Evolutionary conservation across 768 basidiomycete species (phyloP), one percentile per base, ranked within the genome.

Genomic region (Naganishia randhawae): DNA sequence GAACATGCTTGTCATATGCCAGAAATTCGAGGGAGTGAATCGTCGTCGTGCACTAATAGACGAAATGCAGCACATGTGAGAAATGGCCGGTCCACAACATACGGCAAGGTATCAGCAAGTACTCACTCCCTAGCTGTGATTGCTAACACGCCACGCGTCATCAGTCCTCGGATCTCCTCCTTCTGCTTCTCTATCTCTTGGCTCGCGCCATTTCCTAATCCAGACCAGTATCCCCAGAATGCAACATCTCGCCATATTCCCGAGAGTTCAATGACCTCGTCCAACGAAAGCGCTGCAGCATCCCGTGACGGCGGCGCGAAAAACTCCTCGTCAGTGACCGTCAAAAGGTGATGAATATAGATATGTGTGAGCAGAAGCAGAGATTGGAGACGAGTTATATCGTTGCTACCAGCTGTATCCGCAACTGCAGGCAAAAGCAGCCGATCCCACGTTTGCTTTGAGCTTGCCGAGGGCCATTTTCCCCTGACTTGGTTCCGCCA

Each of bases 271-370:
- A 83, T 81, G 25, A 97, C 83, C 71, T 98, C 96, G 73, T 95
- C 91, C 9, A 94, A 77, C 0, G 84, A 83, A 1, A 98, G 84
- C 0, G 93, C 89, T 45, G 68, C 45, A 13, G 41, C 54, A 35
- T 54, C 51, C 19, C 63, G n/a, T 1, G 50, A 52, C 0, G 54
- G 31, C 6, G 74, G 37, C 11, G 86, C 85, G 76, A 96, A 96
- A 82, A 98, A 98, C 77, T 98, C 96, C 80, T 97, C 95, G 73
- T 99, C 96, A 0, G 91, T 91, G 85, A 98, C 90, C 0, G 92
- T 92, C 35, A 92, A 83, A 35, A 98, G 84, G 0, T 87, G 85
- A 68, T 94, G 89, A 1, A 86, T 84, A 78, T 96, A 95, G 13
- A 96, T 78, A 1, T 86, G 84, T 9, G 94, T 84, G 65, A 96